Percentiles rank a stretch among this genome's conserved stretches.
Conservation (phyloP, 441 rosid genomes). For the Corymbia calophylla region DNA sequence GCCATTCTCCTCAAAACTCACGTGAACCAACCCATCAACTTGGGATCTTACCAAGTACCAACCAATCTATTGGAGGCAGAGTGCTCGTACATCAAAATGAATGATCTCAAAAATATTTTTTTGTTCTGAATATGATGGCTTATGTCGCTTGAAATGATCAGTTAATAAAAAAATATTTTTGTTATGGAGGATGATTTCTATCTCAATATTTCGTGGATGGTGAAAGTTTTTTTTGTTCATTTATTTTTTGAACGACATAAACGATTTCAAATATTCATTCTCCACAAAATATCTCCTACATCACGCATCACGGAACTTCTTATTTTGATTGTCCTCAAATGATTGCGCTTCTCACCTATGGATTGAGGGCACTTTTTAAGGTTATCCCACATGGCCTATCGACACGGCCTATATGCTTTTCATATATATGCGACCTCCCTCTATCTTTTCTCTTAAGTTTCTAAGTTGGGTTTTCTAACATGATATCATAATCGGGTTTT, state of each 20-base stretch:
- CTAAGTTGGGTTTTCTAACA: accelerated
- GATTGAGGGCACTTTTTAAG: not conserved
- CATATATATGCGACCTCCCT: not conserved
- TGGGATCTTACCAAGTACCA: not conserved
- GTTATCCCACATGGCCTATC: accelerated
- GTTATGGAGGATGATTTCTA: too few species aligned
- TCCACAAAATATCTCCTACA: too few species aligned
- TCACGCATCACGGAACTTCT: not conserved
- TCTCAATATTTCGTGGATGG: too few species aligned
- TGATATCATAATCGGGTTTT: not conserved
- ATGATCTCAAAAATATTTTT: not conserved
- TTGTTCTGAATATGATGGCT: too few species aligned
- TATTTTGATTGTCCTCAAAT: not conserved
- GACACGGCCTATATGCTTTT: not conserved
- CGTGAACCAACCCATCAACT: not conserved
- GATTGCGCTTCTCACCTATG: not conserved
- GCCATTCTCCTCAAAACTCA: not conserved
- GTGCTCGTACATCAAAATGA: accelerated
- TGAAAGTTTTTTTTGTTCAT: too few species aligned
- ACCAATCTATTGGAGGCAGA: not conserved
- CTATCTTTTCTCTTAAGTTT: not conserved
- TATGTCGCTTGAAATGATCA: too few species aligned
- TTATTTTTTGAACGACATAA: too few species aligned
- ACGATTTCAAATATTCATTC: too few species aligned
- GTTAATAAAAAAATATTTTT: too few species aligned